phyloP scores from a whole-genome alignment of 805 yeast genomes.

The Wickerhamomyces sydowiorum region DNA sequence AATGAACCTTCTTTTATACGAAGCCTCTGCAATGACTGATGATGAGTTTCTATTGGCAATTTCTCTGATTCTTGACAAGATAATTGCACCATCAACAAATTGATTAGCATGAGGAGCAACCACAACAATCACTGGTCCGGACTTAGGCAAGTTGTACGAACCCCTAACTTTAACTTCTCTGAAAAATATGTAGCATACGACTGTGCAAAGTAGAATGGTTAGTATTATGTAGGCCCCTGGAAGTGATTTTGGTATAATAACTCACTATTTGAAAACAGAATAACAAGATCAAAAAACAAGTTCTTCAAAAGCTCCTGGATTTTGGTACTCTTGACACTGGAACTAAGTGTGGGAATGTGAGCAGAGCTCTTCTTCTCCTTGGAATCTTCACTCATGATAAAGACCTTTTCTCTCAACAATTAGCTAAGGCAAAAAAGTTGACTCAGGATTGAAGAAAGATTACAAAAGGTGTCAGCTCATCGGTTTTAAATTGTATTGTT shows the following conservation, averaged over 20 bases:
- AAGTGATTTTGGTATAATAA: too few relatives aligned
- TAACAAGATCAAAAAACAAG: slow-evolving; percentile 14
- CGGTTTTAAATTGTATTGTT: neutral
- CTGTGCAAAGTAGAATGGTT: neutral
- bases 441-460: too few relatives aligned
- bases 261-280: slow-evolving; percentile 14
- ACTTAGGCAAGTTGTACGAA: slow-evolving; percentile 52
- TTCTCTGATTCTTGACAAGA: slow-evolving; percentile 68
- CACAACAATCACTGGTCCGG: slow-evolving; percentile 68
- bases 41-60: slow-evolving; percentile 62
- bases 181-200: slow-evolving; percentile 42
- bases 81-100: slow-evolving; percentile 74
- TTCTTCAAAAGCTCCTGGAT: slow-evolving; percentile 4
- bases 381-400: neutral
- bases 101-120: slow-evolving; percentile 88
- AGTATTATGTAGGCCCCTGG: too few relatives aligned
- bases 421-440: too few relatives aligned
- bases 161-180: slow-evolving; percentile 73
- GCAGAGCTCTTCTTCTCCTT: slow-evolving; percentile 3
- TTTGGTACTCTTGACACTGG: neutral
- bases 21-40: slow-evolving; percentile 77
- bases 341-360: slow-evolving; percentile 8
- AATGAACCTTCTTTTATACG: slow-evolving; percentile 57
- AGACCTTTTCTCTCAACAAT: too few relatives aligned
- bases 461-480: neutral